Base-by-base conservation (phyloP, 2,329 filamentous ascomycete species). In the Mycosphaerelloides madeirae region DNA sequence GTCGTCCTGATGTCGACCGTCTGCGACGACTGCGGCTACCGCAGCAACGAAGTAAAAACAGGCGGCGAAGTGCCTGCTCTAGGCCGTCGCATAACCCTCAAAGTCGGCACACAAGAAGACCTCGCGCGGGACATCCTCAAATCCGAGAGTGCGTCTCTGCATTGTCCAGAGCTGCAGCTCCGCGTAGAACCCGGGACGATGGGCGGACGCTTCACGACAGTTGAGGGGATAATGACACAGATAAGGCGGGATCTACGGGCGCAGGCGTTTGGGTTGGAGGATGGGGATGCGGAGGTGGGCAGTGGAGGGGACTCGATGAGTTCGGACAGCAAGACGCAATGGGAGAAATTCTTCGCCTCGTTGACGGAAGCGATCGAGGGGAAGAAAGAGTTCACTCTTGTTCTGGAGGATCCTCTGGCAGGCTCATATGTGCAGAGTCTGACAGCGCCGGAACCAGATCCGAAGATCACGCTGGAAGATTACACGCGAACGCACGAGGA, bases 1-100 rank as follows among this genome's bases (percentile, higher is more conserved):
- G 93, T 98, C 3, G 83, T 96, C 31, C 77, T 98, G 58, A 97
- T 95, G 87, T 90, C 84, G 57, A 97, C 91, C 2, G 83, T 88
- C 20, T 98, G 93, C 69, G 84, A 91, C 20, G 77, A 84, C 66
- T 98, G 93, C 65, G 91, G 91, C 46, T 66, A 97, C 73, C 84
- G 88, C 51, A 93, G 85, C 57, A 97, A 95, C 68, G 93, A 98
- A 66, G 88, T 98, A 64, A 97, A 97, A 77, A 97, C 93, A 1
- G 93, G 93, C 53, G 93, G 93, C 43, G 90, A 85, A 60, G 84
- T 98, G 16, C 93, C 93, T 7, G 84, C 84, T 43, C 81, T 85
- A 63, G 93, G 93, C 49, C 85, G 85, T 66, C 84, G 83, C 55
- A 94, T 96, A 57, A 89, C 79, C 1, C 76, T 98, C 19, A 72